Conservation (phyloP, 352 stramenopile species). For the Phytopythium cucurbitacearum region DNA sequence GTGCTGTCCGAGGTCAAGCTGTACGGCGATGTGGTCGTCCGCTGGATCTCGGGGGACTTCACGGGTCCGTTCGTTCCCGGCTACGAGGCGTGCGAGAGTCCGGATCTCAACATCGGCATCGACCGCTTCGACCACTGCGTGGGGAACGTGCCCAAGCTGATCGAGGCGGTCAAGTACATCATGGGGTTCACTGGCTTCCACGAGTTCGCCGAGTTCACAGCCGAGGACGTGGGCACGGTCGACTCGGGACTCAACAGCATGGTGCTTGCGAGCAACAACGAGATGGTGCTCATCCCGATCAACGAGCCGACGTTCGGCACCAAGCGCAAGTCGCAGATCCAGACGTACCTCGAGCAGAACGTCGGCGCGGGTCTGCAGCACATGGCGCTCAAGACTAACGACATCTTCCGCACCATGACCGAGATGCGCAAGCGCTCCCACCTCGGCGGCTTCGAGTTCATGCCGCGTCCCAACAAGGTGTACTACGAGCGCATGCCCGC, state of each 20-base stretch:
- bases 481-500: slow-evolving; percentile 91
- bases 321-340: slow-evolving; percentile 93
- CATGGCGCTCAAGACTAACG: slow-evolving; percentile 95
- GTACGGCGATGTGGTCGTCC: slow-evolving; percentile 87
- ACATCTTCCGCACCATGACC: slow-evolving; percentile 93
- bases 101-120: slow-evolving; percentile 73
- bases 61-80: slow-evolving; percentile 72
- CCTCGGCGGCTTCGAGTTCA: slow-evolving; percentile 82
- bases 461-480: slow-evolving; percentile 68
- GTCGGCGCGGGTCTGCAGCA: slow-evolving; percentile 93
- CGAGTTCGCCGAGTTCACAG: slow-evolving; percentile 94
- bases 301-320: slow-evolving; percentile 95
- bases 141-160: slow-evolving; percentile 88
- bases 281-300: slow-evolving; percentile 92
- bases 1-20: slow-evolving; percentile 81
- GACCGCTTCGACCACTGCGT: slow-evolving; percentile 87
- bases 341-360: slow-evolving; percentile 96
- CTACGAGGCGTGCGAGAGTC: slow-evolving; percentile 55
- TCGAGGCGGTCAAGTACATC: slow-evolving; percentile 83
- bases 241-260: slow-evolving; percentile 95
- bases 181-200: slow-evolving; percentile 84
- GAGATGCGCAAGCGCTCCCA: slow-evolving; percentile 78
- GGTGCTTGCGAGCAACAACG: slow-evolving; percentile 91
- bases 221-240: slow-evolving; percentile 92
- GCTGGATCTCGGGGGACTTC: slow-evolving; percentile 79